Conservation (phyloP, 2,329 filamentous ascomycete genomes). For the Coniella lustricola region DNA sequence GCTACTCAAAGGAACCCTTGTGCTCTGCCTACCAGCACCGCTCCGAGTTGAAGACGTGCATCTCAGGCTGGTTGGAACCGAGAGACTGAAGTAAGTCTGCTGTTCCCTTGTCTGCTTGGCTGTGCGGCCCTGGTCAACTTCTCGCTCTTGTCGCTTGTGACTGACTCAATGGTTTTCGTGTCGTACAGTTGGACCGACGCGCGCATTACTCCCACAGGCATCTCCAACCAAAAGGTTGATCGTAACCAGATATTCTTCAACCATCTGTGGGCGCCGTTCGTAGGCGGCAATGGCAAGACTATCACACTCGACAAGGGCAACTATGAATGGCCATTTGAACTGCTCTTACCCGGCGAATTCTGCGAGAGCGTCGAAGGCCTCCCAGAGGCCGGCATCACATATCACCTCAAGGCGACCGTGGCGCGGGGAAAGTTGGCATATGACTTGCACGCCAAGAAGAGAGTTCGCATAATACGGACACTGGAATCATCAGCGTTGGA, state of each 20-base stretch:
- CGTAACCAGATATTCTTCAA: conserved; percentile 54
- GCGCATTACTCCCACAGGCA: conserved; percentile 48
- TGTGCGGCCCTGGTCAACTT: no score
- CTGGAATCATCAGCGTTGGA: conserved; percentile 70
- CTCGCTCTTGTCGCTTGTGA: no score
- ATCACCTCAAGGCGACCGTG: conserved; percentile 85
- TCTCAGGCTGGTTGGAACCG: conserved; percentile 62
- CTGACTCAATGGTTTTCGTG: not conserved
- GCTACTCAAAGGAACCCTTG: conserved; percentile 64
- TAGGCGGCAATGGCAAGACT: conserved; percentile 48
- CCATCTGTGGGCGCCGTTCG: conserved; percentile 63
- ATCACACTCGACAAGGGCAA: conserved; percentile 62
- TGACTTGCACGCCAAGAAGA: conserved; percentile 74
- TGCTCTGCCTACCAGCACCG: conserved; percentile 63
- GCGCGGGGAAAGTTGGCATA: conserved; percentile 82
- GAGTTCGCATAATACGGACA: conserved; percentile 70
- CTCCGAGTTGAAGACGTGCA: conserved; percentile 68
- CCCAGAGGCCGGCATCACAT: conserved; percentile 77
- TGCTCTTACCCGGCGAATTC: conserved; percentile 62
- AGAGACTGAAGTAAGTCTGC: conserved; percentile 57
- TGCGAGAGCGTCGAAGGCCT: conserved; percentile 90
- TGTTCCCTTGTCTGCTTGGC: no score
- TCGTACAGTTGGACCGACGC: conserved; percentile 42
- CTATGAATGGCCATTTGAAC: conserved; percentile 77
- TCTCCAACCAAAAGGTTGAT: conserved; percentile 53